phyloP scores from a whole-genome alignment of 352 stramenopile species.

The Pythium dissimile region DNA sequence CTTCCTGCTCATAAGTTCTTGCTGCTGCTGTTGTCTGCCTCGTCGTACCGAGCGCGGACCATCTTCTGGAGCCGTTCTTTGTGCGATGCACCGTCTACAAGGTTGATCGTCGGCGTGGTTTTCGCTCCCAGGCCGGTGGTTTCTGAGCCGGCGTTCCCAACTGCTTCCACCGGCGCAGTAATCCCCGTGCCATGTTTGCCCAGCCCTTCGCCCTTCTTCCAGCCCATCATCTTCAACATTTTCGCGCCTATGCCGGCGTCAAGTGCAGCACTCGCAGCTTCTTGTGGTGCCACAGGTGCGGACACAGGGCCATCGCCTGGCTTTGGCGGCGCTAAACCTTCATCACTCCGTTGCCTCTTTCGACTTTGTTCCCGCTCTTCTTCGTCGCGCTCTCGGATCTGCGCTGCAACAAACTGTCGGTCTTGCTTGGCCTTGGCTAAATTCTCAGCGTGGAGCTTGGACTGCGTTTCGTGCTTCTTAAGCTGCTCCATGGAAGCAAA shows the following conservation, averaged over 20 bases:
- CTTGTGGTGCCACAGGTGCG: conserved; percentile 1
- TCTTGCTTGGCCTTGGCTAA: conserved; percentile 73
- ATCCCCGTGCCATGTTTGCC: conserved; percentile 80
- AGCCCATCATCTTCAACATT: conserved; percentile 88
- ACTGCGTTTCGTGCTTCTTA: conserved; percentile 76
- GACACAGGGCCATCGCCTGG: not conserved
- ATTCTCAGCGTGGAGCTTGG: conserved; percentile 71
- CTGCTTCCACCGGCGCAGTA: conserved; percentile 54
- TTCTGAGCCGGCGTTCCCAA: conserved; percentile 35
- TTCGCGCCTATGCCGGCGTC: conserved; percentile 75
- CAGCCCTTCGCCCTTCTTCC: conserved; percentile 79
- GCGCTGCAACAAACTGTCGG: conserved; percentile 55
- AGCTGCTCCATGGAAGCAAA: conserved; percentile 72
- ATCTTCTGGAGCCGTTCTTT: conserved; percentile 66
- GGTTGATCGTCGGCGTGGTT: conserved; percentile 31
- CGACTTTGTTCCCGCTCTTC: conserved; percentile 26
- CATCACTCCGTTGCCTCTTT: conserved; percentile 7
- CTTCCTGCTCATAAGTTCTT: not conserved
- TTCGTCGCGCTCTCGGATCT: conserved; percentile 62
- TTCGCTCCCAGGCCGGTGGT: conserved; percentile 52
- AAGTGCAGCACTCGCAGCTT: conserved; percentile 17
- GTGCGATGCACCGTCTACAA: conserved; percentile 46
- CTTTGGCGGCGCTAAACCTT: not conserved
- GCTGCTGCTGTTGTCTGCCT: conserved; percentile 9
- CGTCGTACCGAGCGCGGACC: conserved; percentile 59